Conservation (phyloP, 1,284 basidiomycete genomes). For the Tylopilus sp. region DNA sequence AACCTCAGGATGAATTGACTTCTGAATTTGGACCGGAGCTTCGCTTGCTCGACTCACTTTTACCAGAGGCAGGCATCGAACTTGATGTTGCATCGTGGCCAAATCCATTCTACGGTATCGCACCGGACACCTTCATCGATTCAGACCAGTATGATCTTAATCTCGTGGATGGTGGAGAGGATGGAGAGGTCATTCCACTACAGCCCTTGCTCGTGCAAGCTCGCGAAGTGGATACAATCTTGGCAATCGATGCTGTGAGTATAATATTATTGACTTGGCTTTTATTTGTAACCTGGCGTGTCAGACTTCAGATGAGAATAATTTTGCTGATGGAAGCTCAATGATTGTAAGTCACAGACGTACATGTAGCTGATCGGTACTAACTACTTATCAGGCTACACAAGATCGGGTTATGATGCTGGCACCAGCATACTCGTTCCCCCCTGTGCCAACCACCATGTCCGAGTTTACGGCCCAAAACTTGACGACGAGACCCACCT, state of each 20-base stretch:
- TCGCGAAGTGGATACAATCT: slow-evolving; percentile 60
- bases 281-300: background rate
- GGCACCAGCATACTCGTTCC: slow-evolving; percentile 53
- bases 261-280: background rate
- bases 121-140: slow-evolving; percentile 49
- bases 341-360: slow-evolving; percentile 49
- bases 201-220: slow-evolving; percentile 66
- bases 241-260: slow-evolving; percentile 63
- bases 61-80: slow-evolving; percentile 39
- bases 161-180: slow-evolving; percentile 55
- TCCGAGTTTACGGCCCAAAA: slow-evolving; percentile 47
- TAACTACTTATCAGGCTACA: slow-evolving; percentile 43
- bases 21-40: slow-evolving; percentile 39
- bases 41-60: slow-evolving; percentile 32
- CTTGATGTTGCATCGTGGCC: slow-evolving; percentile 45
- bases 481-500: slow-evolving; percentile 52
- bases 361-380: background rate
- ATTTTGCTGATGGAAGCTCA: slow-evolving; percentile 52
- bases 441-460: slow-evolving; percentile 47
- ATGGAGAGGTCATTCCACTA: slow-evolving; percentile 60
- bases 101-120: slow-evolving; percentile 57
- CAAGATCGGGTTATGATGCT: slow-evolving; percentile 52
- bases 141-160: slow-evolving; percentile 46
- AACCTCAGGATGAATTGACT: slow-evolving; percentile 20
- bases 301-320: slow-evolving; percentile 44